Conservation (phyloP, 352 stramenopile species). For the Globisporangium middletonii region DNA sequence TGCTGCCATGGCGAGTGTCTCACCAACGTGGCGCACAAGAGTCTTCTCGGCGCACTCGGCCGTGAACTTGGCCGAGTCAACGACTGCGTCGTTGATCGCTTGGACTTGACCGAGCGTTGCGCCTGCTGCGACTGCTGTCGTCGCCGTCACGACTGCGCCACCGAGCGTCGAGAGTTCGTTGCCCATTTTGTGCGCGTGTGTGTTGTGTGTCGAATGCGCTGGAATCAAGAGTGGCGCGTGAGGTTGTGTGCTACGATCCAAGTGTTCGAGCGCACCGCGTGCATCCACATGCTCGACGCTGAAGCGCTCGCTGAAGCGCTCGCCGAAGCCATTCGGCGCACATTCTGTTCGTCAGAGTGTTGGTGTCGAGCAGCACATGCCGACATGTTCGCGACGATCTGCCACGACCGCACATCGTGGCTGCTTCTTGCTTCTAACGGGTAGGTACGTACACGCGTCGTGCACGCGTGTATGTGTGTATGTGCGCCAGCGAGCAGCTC, state of each 20-base stretch:
- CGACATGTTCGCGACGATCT: background rate
- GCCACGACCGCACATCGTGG: no score
- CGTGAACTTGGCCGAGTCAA: conserved; percentile 9
- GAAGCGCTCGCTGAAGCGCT: background rate
- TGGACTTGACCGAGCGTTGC: conserved; percentile 11
- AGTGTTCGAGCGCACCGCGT: background rate
- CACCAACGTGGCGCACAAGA: conserved; percentile 12
- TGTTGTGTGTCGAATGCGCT: background rate
- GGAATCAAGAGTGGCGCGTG: background rate
- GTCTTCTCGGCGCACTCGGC: conserved; percentile 10
- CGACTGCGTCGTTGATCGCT: conserved; percentile 10
- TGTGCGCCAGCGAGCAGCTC: no score
- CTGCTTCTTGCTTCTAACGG: no score
- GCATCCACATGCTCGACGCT: background rate
- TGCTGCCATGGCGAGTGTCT: conserved; percentile 4
- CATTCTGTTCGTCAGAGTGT: background rate
- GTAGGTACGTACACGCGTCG: no score
- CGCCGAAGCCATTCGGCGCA: background rate
- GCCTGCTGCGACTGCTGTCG: conserved; percentile 6
- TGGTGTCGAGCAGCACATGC: background rate
- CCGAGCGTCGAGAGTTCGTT: conserved; percentile 14
- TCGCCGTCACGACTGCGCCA: conserved; percentile 6
- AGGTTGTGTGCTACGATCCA: background rate
- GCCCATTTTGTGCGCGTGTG: conserved; percentile 1
- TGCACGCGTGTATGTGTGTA: no score